Percentiles rank a stretch among this genome's conserved stretches.
Conservation (phyloP, 2,329 filamentous ascomycete genomes). For the Conoideocrella luteorostrata region DNA sequence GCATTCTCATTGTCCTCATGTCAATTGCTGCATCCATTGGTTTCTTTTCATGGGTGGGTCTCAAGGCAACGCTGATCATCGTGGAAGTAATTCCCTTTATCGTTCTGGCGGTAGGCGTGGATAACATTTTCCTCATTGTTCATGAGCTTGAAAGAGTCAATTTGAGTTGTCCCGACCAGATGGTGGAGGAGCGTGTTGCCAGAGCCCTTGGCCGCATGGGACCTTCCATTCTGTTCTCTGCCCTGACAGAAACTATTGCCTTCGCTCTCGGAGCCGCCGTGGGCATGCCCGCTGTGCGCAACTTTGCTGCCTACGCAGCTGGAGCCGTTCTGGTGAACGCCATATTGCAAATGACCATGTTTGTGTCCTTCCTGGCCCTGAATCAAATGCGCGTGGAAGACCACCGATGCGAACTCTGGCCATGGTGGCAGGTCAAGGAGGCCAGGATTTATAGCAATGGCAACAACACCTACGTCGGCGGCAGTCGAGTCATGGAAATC, state of each 20-base stretch:
- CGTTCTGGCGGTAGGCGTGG: conserved; percentile 90
- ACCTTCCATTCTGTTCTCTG: conserved; percentile 90
- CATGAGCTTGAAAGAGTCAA: conserved; percentile 98
- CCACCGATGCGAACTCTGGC: conserved; percentile 83
- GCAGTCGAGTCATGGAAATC: conserved; percentile 58
- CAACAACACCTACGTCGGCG: conserved; percentile 47
- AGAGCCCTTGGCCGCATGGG: conserved; percentile 93
- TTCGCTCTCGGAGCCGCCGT: conserved; percentile 91
- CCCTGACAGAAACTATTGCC: conserved; percentile 87
- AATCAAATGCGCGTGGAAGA: conserved; percentile 90
- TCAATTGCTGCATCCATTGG: conserved; percentile 94
- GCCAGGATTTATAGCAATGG: conserved; percentile 60
- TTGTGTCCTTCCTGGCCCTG: conserved; percentile 81
- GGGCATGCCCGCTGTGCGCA: conserved; percentile 95
- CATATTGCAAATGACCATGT: conserved; percentile 94
- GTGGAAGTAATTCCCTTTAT: conserved; percentile 98
- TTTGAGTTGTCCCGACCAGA: conserved; percentile 79
- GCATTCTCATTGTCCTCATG: conserved; percentile 94
- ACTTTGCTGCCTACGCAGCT: conserved; percentile 94
- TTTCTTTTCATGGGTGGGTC: conserved; percentile 81
- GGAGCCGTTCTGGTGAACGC: conserved; percentile 97
- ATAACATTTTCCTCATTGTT: conserved; percentile 98
- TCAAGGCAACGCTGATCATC: conserved; percentile 96
- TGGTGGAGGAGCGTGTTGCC: conserved; percentile 78
- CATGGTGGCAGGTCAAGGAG: conserved; percentile 75